Conservation (phyloP, 768 basidiomycete genomes). For the Suillus clintonianus region DNA sequence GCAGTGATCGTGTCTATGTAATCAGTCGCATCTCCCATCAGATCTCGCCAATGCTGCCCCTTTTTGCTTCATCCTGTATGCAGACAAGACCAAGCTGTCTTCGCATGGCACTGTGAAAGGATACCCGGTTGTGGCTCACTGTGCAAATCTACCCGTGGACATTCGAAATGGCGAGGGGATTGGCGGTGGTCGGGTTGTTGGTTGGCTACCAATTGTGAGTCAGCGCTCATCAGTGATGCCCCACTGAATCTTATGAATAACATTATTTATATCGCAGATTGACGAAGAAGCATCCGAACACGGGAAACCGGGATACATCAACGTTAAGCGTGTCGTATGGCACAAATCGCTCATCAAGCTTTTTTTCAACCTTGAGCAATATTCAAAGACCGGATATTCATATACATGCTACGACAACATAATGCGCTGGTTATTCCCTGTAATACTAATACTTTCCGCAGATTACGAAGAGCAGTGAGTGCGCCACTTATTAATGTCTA, state of each 20-base stretch:
- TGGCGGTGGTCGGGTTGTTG: slow-evolving; percentile 22
- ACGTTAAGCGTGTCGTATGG: slow-evolving; percentile 7
- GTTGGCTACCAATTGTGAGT: slow-evolving; percentile 10
- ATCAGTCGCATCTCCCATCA: background rate
- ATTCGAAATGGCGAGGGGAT: slow-evolving; percentile 13
- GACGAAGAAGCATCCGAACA: background rate
- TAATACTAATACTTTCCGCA: slow-evolving; percentile 23
- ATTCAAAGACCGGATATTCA: slow-evolving; percentile 12
- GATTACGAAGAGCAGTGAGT: slow-evolving; percentile 31
- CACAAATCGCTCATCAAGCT: slow-evolving; percentile 18
- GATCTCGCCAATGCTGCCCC: slow-evolving; percentile 8
- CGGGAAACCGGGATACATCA: slow-evolving; percentile 11
- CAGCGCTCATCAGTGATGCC: background rate
- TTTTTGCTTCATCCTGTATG: slow-evolving; percentile 36
- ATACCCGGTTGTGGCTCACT: slow-evolving; percentile 17
- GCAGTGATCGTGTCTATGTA: too few species aligned
- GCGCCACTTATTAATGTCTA: background rate
- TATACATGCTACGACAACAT: slow-evolving; percentile 10
- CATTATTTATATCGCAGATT: background rate
- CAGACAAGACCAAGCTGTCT: slow-evolving; percentile 24
- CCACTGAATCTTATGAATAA: background rate
- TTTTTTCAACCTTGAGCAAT: slow-evolving; percentile 8
- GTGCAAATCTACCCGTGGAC: slow-evolving; percentile 12
- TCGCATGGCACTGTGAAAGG: slow-evolving; percentile 17
- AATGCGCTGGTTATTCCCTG: slow-evolving; percentile 15